Base-by-base conservation (phyloP, 495 filamentous ascomycete genomes). In the Hypoxylon crocopeplum region DNA sequence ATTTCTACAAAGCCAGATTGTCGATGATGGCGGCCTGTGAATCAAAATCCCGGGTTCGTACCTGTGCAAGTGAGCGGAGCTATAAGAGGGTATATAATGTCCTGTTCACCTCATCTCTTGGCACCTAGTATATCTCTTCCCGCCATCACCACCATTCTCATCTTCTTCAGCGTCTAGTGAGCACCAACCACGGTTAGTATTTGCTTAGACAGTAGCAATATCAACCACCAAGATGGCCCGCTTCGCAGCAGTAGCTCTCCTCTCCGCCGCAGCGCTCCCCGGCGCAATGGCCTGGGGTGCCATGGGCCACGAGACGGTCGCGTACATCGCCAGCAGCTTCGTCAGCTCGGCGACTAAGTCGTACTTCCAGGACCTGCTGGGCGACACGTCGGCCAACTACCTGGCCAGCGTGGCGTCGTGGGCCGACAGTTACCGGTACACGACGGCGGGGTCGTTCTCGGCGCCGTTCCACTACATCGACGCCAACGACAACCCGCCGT, bases 401-500 rank as follows among this genome's bases (percentile, higher is more conserved):
- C 73, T 88, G 17, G 84, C 84, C 10, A 74, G 72, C 39, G 77
- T 86, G 12, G 84, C 86, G 15, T 75, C 82, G 2, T 88, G 85
- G 85, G 86, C 80, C 20, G 86, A 89, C 61, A 63, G 68, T 22
- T 88, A 83, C 61, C 76, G 83, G 17, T 74, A 75, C 30, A 84
- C 82, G 22, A 57, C 68, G 0, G 84, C 73, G 4, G 85, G 84
- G 7, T 69, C 53, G 21, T 88, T 78, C 74, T 82, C 79, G 20
- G 69, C 73, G 6, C 71, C 79, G 0, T 82, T 74, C 49, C 86
- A 88, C 68, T 87, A 76, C 63, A 84, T 88, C 63, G 84, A 90
- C 71, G 86, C 85, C 5, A 69, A 83, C 38, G 87, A 90, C 59
- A 70, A 73, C 38, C 87, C 87, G 29, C 78, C 79, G 0, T 79